A percentile compares a stretch with the other conserved stretches of the same genome.
Evolutionary conservation across 345 rosid genomes (phyloP).

Genomic region (Angophora floribunda): DNA sequence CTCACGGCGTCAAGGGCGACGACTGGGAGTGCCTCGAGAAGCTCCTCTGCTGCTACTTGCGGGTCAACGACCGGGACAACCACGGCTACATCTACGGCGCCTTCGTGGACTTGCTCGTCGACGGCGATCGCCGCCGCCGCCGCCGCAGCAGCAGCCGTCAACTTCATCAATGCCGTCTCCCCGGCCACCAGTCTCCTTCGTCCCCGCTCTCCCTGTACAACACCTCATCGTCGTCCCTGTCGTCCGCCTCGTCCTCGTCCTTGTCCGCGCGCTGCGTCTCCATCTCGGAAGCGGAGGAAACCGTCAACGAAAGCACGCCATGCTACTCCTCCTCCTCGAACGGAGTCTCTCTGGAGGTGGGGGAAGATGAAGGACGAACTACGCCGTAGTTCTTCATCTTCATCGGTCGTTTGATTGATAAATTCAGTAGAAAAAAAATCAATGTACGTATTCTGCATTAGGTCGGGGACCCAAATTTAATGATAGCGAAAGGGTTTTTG

Average conservation of each 20-base stretch:
- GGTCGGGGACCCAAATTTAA: not conserved
- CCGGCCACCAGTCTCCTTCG: slow-evolving; percentile 33
- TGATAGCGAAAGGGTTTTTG: not conserved
- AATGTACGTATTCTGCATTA: not conserved
- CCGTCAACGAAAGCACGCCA: not conserved
- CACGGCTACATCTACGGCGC: slow-evolving; percentile 70
- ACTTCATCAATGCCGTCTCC: slow-evolving; percentile 2
- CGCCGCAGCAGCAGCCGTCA: not conserved
- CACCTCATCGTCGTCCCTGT: slow-evolving; percentile 15
- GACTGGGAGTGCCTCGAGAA: slow-evolving; percentile 64
- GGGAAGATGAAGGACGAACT: not conserved
- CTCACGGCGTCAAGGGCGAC: slow-evolving; percentile 34
- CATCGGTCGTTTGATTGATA: not conserved
- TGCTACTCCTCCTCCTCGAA: not conserved
- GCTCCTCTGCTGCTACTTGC: slow-evolving; percentile 60
- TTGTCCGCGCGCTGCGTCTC: slow-evolving; percentile 34
- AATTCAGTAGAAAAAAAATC: not conserved
- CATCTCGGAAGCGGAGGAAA: slow-evolving; percentile 12
- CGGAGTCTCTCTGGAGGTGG: not conserved
- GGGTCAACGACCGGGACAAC: slow-evolving; percentile 53
- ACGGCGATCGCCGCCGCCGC: slow-evolving; percentile 5
- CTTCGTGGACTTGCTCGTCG: slow-evolving; percentile 64
- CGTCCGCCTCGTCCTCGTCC: slow-evolving; percentile 32
- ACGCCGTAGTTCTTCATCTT: not conserved
- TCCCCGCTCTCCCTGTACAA: slow-evolving; percentile 53